phyloP scores from a whole-genome alignment of 106 monocot species.

The Dendrobium nobile region DNA sequence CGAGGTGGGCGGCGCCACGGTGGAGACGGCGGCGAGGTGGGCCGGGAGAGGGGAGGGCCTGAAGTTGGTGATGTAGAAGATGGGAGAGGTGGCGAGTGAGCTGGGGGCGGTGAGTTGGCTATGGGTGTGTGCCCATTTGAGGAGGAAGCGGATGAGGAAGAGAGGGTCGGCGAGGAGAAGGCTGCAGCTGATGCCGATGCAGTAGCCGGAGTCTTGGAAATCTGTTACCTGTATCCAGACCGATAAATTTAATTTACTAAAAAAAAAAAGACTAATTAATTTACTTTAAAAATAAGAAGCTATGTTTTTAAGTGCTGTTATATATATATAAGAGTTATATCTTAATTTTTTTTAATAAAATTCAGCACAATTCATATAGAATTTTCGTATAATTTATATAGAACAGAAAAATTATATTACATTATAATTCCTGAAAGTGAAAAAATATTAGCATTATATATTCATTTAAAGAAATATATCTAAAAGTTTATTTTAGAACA shows the following conservation, averaged over 20 bases:
- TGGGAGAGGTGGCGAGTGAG: constrained; percentile 12
- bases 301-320: too few relatives aligned
- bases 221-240: constrained; percentile 36
- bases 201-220: constrained; percentile 44
- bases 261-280: too few relatives aligned
- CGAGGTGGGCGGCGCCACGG: background rate
- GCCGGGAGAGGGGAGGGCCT: constrained; percentile 10
- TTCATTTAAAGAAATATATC: too few relatives aligned
- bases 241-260: background rate
- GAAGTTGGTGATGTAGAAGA: constrained; percentile 43
- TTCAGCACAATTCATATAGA: too few relatives aligned
- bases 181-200: constrained; percentile 54
- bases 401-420: too few relatives aligned
- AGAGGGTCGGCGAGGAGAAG: constrained; percentile 43
- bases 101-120: constrained; percentile 15
- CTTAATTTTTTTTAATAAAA: too few relatives aligned
- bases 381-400: too few relatives aligned
- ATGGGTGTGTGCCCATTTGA: constrained; percentile 38
- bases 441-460: too few relatives aligned
- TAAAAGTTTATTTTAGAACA: too few relatives aligned
- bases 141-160: constrained; percentile 34
- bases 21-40: constrained; percentile 17
- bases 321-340: background rate
- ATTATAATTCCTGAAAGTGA: too few relatives aligned
- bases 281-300: too few relatives aligned